Base-by-base conservation (phyloP, 495 filamentous ascomycete genomes). In the Glonium stellatum region DNA sequence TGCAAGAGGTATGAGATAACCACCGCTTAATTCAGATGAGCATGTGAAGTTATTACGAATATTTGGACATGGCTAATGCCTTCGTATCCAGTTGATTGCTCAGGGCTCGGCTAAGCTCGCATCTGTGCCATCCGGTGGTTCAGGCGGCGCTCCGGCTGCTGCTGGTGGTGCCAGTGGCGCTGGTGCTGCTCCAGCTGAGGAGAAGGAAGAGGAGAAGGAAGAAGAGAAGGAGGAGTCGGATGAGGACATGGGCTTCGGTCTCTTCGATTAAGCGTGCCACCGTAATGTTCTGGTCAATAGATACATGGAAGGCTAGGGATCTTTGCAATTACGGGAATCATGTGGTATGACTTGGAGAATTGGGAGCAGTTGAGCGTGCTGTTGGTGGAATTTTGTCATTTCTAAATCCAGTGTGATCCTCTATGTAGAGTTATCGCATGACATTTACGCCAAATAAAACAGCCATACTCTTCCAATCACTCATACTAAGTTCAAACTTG, bases 241-340 rank as follows among this genome's bases (percentile, higher is more conserved):
- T 78, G 93, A 99, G 75, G 93, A 99, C 75, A 99, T 99, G 93
- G 93, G 93, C 73, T 96, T 99, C 83, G 93, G 93, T 87, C 91
- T 99, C 61, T 97, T 97, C 87, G 92, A 97, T 81, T 97, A 89
- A 84, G 58, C 63, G 60, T 37, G 19, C 50, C 57, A 46, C 46
- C 47, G 34, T 36, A 27, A 23, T 55, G 9, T 52, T n/a, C 21
- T 23, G 27, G 54, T 48, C 63, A 34, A 52, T 39, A 34, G 48
- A 61, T 19, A 56, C 56, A n/a, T 55, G 22, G 9, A 31, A 51
- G 44, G 22, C n/a, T 12, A 21, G 34, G 5, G 34, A 15, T 42
- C 23, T 60, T 39, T 47, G 41, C 52, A 34, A 55, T 31, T 25
- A 60, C 37, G 56, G 37, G 19, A 15, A 50, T 47, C 57, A 61